Conservation (phyloP, 768 basidiomycete genomes). For the Amanita thiersii region DNA sequence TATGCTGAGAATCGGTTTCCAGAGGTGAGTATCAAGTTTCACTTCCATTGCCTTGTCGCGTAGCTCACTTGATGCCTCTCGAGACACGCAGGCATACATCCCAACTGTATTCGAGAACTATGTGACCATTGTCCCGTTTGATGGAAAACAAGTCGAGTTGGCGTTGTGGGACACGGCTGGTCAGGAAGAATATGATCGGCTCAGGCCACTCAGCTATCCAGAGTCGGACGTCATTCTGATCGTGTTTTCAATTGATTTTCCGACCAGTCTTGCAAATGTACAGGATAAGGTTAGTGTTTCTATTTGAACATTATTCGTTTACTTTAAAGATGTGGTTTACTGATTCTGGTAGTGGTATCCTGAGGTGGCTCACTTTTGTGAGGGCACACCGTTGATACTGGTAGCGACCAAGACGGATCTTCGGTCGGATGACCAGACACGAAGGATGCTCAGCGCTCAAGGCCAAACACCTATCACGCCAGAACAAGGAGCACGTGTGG, state of each 20-base stretch:
- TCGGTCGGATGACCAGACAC: conserved; percentile 77
- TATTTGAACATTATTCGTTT: not conserved
- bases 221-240: conserved; percentile 90
- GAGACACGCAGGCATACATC: conserved; percentile 64
- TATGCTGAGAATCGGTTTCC: conserved; percentile 96
- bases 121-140: conserved; percentile 78
- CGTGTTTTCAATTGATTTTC: conserved; percentile 92
- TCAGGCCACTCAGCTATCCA: conserved; percentile 80
- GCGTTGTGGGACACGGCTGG: conserved; percentile 99
- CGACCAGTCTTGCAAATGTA: conserved; percentile 84
- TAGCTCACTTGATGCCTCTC: conserved; percentile 11
- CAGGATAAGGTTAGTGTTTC: conserved; percentile 64
- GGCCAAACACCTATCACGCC: conserved; percentile 75
- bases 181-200: conserved; percentile 92
- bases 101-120: conserved; percentile 96
- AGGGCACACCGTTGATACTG: conserved; percentile 80
- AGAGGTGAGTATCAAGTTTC: conserved; percentile 47
- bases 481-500: conserved; percentile 78
- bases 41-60: conserved; percentile 1
- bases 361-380: conserved; percentile 89
- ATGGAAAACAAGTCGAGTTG: conserved; percentile 85
- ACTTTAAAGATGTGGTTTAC: conserved; percentile 3
- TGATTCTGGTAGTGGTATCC: conserved; percentile 68
- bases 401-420: conserved; percentile 94
- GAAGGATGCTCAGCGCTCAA: conserved; percentile 84